A percentile compares a stretch with the other conserved stretches of the same genome.
These are phyloP conservation scores for Taphrina communis DNA, from an alignment of 1,139 yeast species.

Conservation along the genomic window DNA sequence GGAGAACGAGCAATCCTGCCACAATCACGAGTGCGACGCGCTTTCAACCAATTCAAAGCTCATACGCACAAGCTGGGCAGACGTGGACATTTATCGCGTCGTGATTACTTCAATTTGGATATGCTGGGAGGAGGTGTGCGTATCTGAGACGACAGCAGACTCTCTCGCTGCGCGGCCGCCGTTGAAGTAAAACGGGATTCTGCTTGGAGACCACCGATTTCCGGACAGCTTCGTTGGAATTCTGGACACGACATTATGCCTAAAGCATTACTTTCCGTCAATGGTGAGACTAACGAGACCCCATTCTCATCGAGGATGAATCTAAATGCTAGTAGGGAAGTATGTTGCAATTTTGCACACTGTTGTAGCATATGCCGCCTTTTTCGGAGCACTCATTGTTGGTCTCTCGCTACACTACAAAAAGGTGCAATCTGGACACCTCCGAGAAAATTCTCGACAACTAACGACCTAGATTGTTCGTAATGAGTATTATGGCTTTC, in stretches of 20 bases:
- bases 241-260: not conserved
- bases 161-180: no score
- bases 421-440: slow-evolving; percentile 18
- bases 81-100: no score
- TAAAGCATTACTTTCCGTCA: slow-evolving; percentile 7
- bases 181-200: no score
- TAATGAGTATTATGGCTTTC: slow-evolving; percentile 85
- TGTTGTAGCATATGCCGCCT: slow-evolving; percentile 34
- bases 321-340: slow-evolving; percentile 2
- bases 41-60: no score
- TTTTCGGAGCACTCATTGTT: slow-evolving; percentile 32
- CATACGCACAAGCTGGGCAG: no score
- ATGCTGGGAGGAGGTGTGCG: no score
- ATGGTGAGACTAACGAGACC: slow-evolving; percentile 2
- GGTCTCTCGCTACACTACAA: slow-evolving; percentile 36
- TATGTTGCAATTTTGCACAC: slow-evolving; percentile 33
- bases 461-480: slow-evolving; percentile 65
- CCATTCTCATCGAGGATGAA: not conserved
- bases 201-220: no score
- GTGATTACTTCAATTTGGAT: no score
- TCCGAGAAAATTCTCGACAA: not conserved
- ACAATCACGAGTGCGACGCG: no score
- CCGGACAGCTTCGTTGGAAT: no score
- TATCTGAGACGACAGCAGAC: no score
- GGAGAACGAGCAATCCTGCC: no score